phyloP scores from a whole-genome alignment of 2,329 filamentous ascomycete species.

The Penicillium glabrum region DNA sequence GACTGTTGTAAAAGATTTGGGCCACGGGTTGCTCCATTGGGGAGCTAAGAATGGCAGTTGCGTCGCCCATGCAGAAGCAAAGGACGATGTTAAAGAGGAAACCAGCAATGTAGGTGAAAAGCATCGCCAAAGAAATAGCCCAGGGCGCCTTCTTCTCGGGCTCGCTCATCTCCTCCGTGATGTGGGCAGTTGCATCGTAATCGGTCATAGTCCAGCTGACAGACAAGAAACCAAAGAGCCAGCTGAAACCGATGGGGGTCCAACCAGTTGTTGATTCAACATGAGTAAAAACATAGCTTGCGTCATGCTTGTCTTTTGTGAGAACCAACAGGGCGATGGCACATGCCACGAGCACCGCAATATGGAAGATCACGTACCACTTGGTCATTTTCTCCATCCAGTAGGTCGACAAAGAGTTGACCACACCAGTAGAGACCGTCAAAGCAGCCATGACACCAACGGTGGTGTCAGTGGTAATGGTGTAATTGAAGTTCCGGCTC shows the following conservation, averaged over 20 bases:
- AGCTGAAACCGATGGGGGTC: constrained; percentile 56
- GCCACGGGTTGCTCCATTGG: constrained; percentile 55
- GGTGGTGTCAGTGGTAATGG: constrained; percentile 48
- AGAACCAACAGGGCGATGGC: constrained; percentile 53
- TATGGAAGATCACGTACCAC: constrained; percentile 59
- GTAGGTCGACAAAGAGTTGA: constrained; percentile 58
- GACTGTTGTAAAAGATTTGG: constrained; percentile 59
- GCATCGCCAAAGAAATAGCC: constrained; percentile 57
- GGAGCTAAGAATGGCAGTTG: constrained; percentile 45
- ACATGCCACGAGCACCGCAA: constrained; percentile 53
- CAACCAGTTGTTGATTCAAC: constrained; percentile 55
- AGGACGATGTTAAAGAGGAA: constrained; percentile 61
- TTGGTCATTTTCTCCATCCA: constrained; percentile 62
- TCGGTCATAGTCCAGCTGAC: constrained; percentile 63
- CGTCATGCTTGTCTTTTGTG: constrained; percentile 52
- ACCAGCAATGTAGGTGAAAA: constrained; percentile 56
- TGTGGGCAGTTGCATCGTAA: constrained; percentile 50
- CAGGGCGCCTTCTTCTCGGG: constrained; percentile 55
- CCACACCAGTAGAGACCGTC: constrained; percentile 51
- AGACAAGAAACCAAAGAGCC: constrained; percentile 61
- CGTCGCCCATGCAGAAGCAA: constrained; percentile 58
- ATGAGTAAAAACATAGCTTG: constrained; percentile 57
- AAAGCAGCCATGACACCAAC: constrained; percentile 58
- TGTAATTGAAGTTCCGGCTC: constrained; percentile 48
- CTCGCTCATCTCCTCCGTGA: constrained; percentile 54